Evolutionary conservation across 2,329 filamentous ascomycete species (phyloP).

Genomic region (Ophiostoma quercus): DNA sequence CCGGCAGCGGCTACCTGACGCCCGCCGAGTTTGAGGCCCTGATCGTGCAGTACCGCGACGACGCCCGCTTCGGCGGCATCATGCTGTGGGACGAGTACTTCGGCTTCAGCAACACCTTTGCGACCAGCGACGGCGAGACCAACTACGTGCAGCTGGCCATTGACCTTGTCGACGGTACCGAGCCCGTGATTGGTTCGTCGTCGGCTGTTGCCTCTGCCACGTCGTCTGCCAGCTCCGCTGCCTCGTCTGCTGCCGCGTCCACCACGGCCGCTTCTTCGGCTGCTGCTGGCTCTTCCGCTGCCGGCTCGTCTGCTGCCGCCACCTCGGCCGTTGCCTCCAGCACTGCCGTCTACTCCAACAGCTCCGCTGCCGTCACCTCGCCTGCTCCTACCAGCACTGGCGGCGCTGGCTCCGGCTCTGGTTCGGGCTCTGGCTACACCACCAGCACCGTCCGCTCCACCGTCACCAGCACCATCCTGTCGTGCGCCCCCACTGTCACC

Average conservation of each 20-base stretch:
- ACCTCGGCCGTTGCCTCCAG: conserved; percentile 8
- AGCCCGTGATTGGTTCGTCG: conserved; percentile 22
- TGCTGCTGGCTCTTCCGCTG: neutral
- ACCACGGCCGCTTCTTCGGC: conserved; percentile 13
- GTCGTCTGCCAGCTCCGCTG: conserved; percentile 6
- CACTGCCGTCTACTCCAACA: neutral
- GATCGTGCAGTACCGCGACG: conserved; percentile 30
- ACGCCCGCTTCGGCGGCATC: conserved; percentile 33
- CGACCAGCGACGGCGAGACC: conserved; percentile 23
- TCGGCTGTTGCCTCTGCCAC: conserved; percentile 16
- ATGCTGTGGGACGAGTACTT: conserved; percentile 36
- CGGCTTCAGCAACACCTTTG: conserved; percentile 20
- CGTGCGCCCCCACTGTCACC: conserved; percentile 28
- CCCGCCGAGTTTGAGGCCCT: conserved; percentile 27
- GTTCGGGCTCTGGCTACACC: conserved; percentile 19
- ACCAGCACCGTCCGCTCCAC: conserved; percentile 41
- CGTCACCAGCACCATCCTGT: conserved; percentile 31
- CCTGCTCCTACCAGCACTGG: conserved; percentile 5
- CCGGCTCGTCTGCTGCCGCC: neutral
- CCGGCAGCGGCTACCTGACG: conserved; percentile 31
- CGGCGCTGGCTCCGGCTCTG: neutral
- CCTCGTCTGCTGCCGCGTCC: neutral
- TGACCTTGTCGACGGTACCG: conserved; percentile 13
- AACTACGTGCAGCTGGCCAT: conserved; percentile 25
- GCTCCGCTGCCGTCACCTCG: conserved; percentile 15